Conservation (phyloP, 345 rosid genomes). For the Euphorbia peplus region DNA sequence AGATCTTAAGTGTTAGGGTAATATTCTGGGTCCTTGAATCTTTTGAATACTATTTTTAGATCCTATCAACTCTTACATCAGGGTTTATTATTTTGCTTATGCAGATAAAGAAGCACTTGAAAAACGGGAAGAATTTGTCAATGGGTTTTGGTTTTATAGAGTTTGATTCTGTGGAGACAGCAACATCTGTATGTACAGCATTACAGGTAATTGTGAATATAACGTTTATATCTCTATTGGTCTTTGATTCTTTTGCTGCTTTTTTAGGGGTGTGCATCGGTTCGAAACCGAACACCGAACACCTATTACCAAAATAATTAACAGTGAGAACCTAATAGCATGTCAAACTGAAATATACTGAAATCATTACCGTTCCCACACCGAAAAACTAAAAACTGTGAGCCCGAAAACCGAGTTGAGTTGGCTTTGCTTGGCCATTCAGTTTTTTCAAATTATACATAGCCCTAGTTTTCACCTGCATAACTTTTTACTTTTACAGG, state of each 20-base stretch:
- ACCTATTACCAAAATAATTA: too few species aligned
- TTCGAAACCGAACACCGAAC: too few species aligned
- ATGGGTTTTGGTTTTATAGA: constrained; percentile 91
- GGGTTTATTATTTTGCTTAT: constrained; percentile 10
- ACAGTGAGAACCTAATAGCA: too few species aligned
- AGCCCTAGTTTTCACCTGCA: too few species aligned
- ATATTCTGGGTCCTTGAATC: constrained; percentile 15
- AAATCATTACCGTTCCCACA: too few species aligned
- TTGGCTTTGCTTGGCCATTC: too few species aligned
- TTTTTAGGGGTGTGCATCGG: too few species aligned
- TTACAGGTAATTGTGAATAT: constrained; percentile 53
- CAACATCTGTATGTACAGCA: constrained; percentile 58
- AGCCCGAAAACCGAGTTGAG: too few species aligned
- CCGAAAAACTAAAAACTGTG: too few species aligned
- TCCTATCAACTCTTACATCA: background rate
- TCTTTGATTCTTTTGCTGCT: background rate
- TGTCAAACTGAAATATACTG: too few species aligned
- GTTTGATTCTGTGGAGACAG: constrained; percentile 79
- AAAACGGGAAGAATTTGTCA: constrained; percentile 77
- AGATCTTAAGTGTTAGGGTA: constrained; percentile 77
- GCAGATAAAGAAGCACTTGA: constrained; percentile 82
- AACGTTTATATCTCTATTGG: background rate
- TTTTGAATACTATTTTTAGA: too few species aligned
- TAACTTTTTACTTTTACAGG: constrained; percentile 37
- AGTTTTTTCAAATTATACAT: too few species aligned